A percentile compares a stretch with the other conserved stretches of the same genome.
phyloP scores from a whole-genome alignment of 164 flowering plant genomes.

The Aristolochia californica region DNA sequence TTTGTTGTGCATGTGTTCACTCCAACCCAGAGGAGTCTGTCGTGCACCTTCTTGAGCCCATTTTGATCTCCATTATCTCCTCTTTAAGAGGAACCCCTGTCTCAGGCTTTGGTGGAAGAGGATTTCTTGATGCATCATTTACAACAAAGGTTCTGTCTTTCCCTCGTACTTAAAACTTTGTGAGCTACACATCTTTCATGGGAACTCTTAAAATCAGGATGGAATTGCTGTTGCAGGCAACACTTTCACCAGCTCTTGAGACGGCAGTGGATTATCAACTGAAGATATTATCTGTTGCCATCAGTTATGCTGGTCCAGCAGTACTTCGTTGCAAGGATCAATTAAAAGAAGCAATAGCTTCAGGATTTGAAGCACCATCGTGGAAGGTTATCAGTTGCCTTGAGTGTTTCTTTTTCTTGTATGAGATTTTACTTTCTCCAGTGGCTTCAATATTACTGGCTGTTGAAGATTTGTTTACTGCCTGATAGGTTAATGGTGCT shows the following conservation, averaged over 20 bases:
- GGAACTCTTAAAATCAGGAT: no score
- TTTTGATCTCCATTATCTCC: conserved; percentile 56
- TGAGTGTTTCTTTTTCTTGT: conserved; percentile 1
- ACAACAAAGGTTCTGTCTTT: conserved; percentile 43
- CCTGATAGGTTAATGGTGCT: conserved; percentile 77
- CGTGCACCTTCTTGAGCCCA: conserved; percentile 66
- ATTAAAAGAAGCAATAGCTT: conserved; percentile 58
- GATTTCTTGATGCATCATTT: conserved; percentile 24
- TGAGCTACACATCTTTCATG: no score
- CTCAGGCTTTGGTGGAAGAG: conserved; percentile 76
- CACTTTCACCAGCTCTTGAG: conserved; percentile 93
- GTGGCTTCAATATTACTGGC: conserved; percentile 1
- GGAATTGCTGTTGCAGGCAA: conserved; percentile 29
- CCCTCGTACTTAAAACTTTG: not conserved
- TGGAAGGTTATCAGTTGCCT: conserved; percentile 66
- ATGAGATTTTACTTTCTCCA: not conserved
- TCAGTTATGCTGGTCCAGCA: conserved; percentile 80
- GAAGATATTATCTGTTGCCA: conserved; percentile 77
- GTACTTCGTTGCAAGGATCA: conserved; percentile 61
- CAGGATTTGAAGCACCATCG: conserved; percentile 85
- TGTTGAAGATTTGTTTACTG: not conserved
- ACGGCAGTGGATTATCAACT: conserved; percentile 78
- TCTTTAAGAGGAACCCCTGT: conserved; percentile 68
- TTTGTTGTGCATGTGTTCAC: conserved; percentile 94
- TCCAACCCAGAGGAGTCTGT: conserved; percentile 83